phyloP scores from a whole-genome alignment of 2,329 filamentous ascomycete species.

The Endoconidiophora laricicola region DNA sequence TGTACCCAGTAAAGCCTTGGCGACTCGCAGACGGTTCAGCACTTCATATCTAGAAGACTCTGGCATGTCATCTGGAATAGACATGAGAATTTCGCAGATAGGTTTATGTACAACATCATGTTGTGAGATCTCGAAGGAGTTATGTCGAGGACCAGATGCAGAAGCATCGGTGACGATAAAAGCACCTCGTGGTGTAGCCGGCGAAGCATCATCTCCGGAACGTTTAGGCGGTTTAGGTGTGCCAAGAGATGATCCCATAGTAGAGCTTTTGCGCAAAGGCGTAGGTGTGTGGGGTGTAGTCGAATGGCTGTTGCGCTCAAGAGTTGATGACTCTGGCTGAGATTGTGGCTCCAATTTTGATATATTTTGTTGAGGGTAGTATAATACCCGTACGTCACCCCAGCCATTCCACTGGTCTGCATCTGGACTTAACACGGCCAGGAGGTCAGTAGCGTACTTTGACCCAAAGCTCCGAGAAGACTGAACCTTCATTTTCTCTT shows the following conservation, averaged over 20 bases:
- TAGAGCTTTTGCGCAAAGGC: slow-evolving; percentile 52
- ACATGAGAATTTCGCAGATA: slow-evolving; percentile 39
- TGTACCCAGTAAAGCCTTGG: slow-evolving; percentile 59
- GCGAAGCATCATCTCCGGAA: slow-evolving; percentile 29
- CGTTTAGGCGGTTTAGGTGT: background rate
- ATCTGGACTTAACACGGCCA: slow-evolving; percentile 50
- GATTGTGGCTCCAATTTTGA: background rate
- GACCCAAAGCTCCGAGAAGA: slow-evolving; percentile 23
- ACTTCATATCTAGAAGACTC: slow-evolving; percentile 64
- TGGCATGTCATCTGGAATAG: slow-evolving; percentile 48
- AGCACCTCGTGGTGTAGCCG: slow-evolving; percentile 28
- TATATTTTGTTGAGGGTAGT: slow-evolving; percentile 40
- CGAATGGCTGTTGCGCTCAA: slow-evolving; percentile 16
- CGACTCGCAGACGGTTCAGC: slow-evolving; percentile 64
- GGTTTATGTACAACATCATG: slow-evolving; percentile 30
- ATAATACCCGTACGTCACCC: slow-evolving; percentile 64
- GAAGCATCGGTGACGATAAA: slow-evolving; percentile 16
- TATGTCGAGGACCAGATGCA: slow-evolving; percentile 28
- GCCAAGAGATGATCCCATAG: slow-evolving; percentile 22
- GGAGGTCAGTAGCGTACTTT: slow-evolving; percentile 69
- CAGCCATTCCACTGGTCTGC: slow-evolving; percentile 53
- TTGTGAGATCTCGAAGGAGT: slow-evolving; percentile 45
- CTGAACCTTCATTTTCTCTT: slow-evolving; percentile 42
- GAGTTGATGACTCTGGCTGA: background rate
- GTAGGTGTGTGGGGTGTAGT: slow-evolving; percentile 55